Evolutionary conservation across 331 rosid genomes (phyloP), one percentile per base, ranked within the genome.

Genomic region (Cydonia oblonga): DNA sequence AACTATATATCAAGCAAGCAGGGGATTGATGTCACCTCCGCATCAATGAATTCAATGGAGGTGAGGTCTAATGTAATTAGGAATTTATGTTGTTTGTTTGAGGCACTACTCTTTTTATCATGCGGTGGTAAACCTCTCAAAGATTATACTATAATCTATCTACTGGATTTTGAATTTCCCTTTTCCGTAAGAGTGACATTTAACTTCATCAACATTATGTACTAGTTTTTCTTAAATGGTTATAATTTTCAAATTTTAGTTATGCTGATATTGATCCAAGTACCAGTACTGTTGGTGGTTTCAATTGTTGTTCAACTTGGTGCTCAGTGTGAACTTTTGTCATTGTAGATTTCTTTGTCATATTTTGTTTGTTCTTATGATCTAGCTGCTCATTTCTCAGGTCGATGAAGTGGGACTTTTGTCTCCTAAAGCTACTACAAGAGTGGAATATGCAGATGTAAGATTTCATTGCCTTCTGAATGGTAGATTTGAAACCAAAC

Each of bases 11-110:
- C 86, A 80, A 86, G 81, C 81, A 79, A 69, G 78, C 89, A 79
- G 57, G 89, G 83, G 63, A 64, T 75, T 23, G 91, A 85, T 80
- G 78, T 64, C 82, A 71, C 56, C 70, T 78, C 87, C 64, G 65
- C 85, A 57, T 86, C 96, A 54, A 78, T 76, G 81, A 85, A 85
- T 82, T 81, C 96, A 26, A 66, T 81, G 78, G 97, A 92, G 93
- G 97, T 92, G 77, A 81, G 84, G 19, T 73, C 70, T 26, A 24
- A 24, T 20, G 59, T 72, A 69, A 23, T 70, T 32, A 51, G 26
- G 46, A 70, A 66, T 20, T 52, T 72, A 58, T 40, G 53, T 76
- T 73, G 59, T 58, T 78, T 35, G 3, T 40, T 19, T 13, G 12
- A 25, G 20, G 26, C 56, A 14, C 54, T 35, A 61, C 51, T 33